phyloP scores from a whole-genome alignment of 2,329 filamentous ascomycete species.

The Alternaria sp. region DNA sequence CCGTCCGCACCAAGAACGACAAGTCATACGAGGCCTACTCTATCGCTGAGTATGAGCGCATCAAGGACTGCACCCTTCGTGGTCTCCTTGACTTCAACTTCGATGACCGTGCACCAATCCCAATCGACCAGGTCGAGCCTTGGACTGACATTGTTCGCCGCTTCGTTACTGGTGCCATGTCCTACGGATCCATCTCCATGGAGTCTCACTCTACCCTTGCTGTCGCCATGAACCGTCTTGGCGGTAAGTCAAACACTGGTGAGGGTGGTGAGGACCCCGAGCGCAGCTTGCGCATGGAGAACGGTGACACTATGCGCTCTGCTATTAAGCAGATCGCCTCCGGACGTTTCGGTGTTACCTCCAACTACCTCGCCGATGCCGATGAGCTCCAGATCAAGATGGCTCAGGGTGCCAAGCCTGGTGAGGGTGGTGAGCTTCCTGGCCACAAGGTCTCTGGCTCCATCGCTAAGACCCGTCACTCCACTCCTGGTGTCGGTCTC shows the following conservation, averaged over 20 bases:
- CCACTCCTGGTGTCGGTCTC: conserved; percentile 92
- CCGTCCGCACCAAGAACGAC: conserved; percentile 95
- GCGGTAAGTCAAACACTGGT: conserved; percentile 96
- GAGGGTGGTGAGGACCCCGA: conserved; percentile 97
- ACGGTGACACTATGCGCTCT: conserved; percentile 95
- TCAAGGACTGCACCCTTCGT: conserved; percentile 94
- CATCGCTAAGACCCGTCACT: conserved; percentile 93
- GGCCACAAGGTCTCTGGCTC: conserved; percentile 96
- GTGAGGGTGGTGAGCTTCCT: conserved; percentile 95
- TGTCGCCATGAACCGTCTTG: conserved; percentile 94
- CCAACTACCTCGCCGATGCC: conserved; percentile 90
- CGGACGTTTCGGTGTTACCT: conserved; percentile 94
- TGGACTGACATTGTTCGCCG: conserved; percentile 98
- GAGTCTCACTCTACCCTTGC: conserved; percentile 95
- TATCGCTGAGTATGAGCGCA: conserved; percentile 89
- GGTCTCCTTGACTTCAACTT: conserved; percentile 97
- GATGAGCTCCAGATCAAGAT: conserved; percentile 99
- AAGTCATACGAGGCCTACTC: conserved; percentile 98
- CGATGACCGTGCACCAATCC: conserved; percentile 81
- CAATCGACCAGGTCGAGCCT: conserved; percentile 95
- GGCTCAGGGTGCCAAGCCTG: conserved; percentile 97
- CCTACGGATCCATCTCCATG: conserved; percentile 98
- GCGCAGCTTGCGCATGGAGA: conserved; percentile 82
- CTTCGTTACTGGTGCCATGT: conserved; percentile 98
- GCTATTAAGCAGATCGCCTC: conserved; percentile 98